Evolutionary conservation across 495 filamentous ascomycete genomes (phyloP), one percentile per base, ranked within the genome.

Genomic region (Lophiotrema nucula): DNA sequence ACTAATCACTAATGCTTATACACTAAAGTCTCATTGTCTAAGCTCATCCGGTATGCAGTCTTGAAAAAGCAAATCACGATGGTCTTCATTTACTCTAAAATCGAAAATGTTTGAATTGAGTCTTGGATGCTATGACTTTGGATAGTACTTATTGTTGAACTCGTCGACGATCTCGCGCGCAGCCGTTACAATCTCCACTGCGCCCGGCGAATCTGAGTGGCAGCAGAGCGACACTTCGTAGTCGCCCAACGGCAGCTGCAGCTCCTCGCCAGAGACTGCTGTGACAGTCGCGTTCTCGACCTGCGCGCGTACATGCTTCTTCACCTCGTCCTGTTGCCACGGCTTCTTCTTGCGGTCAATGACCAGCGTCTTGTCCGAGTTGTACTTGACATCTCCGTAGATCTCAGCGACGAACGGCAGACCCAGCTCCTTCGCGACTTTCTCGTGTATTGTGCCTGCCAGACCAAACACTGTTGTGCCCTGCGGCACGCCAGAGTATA

Each of bases 271-370:
- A 58, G 72, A 75, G 10, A 76, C 68, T 4, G 73, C 74, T 0
- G 70, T 76, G 13, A 78, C 78, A 5, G 74, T 73, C 26, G 69
- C 62, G 10, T 71, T 72, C 25, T 74, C 70, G 21, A 82, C 53
- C 53, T 81, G 79, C 44, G 74, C 69, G 21, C 67, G 49, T 3
- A 82, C 73, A 60, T 79, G 78, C 56, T 68, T 70, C 65, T 75
- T 69, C 2, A 76, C 73, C 31, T 69, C 67, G 5, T 74, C 72
- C 2, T 69, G 51, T 27, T 74, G 73, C 76, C 79, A 81, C 0
- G 77, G 72, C 46, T 80, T 80, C 69, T 82, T 81, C 67, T 81
- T 79, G 15, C 79, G 76, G 58, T 79, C 80, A 46, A 82, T 79
- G 8, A 81, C 70, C 39, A 81, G 67, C 62, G 71, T 78, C 25